These are phyloP conservation scores for Saxispiralis lemnorum DNA, from an alignment of 495 filamentous ascomycete species.

Conservation along the genomic window DNA sequence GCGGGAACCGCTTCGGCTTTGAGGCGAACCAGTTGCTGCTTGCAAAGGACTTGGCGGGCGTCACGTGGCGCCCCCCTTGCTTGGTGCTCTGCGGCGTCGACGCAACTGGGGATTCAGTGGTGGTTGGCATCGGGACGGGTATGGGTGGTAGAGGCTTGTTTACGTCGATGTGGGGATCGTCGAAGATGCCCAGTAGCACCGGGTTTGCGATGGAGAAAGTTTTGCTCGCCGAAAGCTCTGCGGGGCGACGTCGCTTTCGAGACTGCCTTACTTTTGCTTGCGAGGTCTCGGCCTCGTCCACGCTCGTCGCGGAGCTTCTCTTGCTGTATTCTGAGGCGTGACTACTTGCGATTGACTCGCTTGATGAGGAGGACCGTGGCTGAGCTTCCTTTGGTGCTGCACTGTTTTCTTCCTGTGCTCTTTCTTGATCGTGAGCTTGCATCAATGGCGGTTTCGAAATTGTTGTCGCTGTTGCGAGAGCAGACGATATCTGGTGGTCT, in stretches of 20 bases:
- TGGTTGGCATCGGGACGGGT: conserved; percentile 1
- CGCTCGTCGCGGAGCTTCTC: conserved; percentile 14
- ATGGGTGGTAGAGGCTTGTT: conserved; percentile 12
- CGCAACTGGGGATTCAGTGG: background rate
- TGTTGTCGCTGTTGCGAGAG: background rate
- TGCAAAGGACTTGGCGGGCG: background rate
- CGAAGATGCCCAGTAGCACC: background rate
- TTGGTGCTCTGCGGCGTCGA: background rate
- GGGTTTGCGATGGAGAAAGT: background rate
- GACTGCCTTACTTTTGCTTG: conserved; percentile 1
- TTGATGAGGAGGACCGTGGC: conserved; percentile 5
- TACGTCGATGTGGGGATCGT: background rate
- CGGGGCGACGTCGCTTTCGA: background rate
- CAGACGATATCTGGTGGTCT: background rate
- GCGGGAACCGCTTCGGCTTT: background rate
- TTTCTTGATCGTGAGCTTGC: background rate
- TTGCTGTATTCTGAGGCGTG: conserved; percentile 10
- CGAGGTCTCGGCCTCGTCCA: conserved; percentile 3
- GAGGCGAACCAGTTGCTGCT: background rate
- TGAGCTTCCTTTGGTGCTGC: background rate
- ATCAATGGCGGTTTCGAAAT: background rate
- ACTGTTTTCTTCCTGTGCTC: background rate
- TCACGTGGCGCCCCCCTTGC: background rate
- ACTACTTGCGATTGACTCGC: conserved; percentile 3
- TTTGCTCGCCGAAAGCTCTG: background rate